phyloP scores from a whole-genome alignment of 495 filamentous ascomycete genomes.

The Rhypophila decipiens region DNA sequence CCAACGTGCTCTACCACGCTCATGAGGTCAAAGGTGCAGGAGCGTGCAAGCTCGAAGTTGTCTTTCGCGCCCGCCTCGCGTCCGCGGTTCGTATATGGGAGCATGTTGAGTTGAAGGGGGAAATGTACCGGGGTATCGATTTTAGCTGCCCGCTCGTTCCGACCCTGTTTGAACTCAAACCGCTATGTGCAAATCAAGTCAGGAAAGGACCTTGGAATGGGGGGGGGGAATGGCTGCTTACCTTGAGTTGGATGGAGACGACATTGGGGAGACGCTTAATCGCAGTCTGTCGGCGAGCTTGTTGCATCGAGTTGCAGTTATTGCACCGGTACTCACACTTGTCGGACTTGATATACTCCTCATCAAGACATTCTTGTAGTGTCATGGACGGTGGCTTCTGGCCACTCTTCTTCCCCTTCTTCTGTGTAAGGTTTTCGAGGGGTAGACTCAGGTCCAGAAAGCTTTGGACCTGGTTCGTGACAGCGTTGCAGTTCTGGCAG shows the following conservation, averaged over 20 bases:
- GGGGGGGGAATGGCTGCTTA: slow-evolving; percentile 25
- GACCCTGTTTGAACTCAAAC: slow-evolving; percentile 64
- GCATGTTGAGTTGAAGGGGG: slow-evolving; percentile 80
- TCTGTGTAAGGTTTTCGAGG: slow-evolving; percentile 54
- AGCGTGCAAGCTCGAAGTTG: slow-evolving; percentile 43
- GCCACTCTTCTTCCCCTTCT: slow-evolving; percentile 38
- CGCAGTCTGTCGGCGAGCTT: slow-evolving; percentile 71
- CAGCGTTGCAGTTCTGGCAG: slow-evolving; percentile 72
- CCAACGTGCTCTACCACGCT: slow-evolving; percentile 84
- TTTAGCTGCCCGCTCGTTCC: slow-evolving; percentile 60
- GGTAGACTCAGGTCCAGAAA: slow-evolving; percentile 83
- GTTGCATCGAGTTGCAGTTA: slow-evolving; percentile 62
- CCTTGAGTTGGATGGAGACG: slow-evolving; percentile 88
- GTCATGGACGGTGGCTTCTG: slow-evolving; percentile 43
- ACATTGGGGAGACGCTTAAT: slow-evolving; percentile 78
- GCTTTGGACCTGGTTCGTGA: slow-evolving; percentile 72
- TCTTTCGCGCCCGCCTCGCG: slow-evolving; percentile 30
- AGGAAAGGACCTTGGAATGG: background rate
- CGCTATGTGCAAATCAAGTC: slow-evolving; percentile 42
- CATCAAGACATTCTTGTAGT: slow-evolving; percentile 66
- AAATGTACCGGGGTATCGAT: slow-evolving; percentile 76
- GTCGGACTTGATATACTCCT: slow-evolving; percentile 74
- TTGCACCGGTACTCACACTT: slow-evolving; percentile 76
- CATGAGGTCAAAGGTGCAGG: slow-evolving; percentile 71
- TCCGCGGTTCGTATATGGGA: slow-evolving; percentile 70